phyloP scores from a whole-genome alignment of 2,329 filamentous ascomycete genomes.

The Chalara sp. region DNA sequence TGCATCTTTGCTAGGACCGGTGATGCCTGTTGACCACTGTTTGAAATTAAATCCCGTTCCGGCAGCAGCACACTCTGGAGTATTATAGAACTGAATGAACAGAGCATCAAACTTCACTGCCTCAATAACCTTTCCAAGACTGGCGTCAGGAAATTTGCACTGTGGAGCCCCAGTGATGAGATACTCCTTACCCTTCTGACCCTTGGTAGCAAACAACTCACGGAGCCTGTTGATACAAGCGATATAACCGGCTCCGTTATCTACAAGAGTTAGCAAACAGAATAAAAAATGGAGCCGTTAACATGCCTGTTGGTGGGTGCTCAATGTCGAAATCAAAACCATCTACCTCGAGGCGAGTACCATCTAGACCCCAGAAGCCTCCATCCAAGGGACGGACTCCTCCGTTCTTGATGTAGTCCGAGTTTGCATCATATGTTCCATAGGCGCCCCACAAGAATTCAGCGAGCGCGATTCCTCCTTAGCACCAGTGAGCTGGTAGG shows the following conservation, averaged over 20 bases:
- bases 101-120: conserved; percentile 24
- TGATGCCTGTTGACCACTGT: conserved; percentile 16
- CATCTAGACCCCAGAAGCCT: conserved; percentile 8
- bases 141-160: conserved; percentile 23
- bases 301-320: conserved; percentile 12
- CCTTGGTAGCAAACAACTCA: conserved; percentile 11
- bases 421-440: conserved; percentile 29
- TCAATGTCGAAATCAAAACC: conserved; percentile 30
- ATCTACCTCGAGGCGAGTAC: conserved; percentile 22
- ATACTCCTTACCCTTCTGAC: conserved; percentile 19
- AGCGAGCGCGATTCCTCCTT: conserved; percentile 29
- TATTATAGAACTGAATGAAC: conserved; percentile 29
- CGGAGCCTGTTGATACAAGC: conserved; percentile 23
- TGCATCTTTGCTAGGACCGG: conserved; percentile 18
- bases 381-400: conserved; percentile 24
- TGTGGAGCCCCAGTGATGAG: conserved; percentile 27
- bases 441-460: conserved; percentile 35
- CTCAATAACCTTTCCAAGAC: conserved; percentile 24
- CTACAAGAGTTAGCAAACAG: conserved; percentile 12
- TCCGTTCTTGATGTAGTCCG: conserved; percentile 16
- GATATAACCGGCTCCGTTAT: conserved; percentile 21
- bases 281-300: not conserved
- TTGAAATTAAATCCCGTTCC: conserved; percentile 18
- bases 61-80: conserved; percentile 17
- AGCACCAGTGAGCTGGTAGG: conserved; percentile 31